Evolutionary conservation across 2,329 filamentous ascomycete genomes (phyloP), one percentile per base, ranked within the genome.

Genomic region (Pseudocercospora musae): DNA sequence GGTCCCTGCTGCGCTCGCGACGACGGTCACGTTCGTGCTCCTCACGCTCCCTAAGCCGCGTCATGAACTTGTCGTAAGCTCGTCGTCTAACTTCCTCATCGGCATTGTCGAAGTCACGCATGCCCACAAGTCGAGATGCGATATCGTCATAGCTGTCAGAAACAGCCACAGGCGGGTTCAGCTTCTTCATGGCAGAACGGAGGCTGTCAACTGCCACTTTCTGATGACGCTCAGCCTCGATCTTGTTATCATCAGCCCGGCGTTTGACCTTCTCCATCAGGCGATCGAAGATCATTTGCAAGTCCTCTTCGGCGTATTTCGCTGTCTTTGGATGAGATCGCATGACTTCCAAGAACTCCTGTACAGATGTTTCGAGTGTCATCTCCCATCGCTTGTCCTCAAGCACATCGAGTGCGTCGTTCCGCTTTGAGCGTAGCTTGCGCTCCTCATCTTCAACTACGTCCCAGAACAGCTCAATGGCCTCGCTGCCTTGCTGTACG

Each of bases 391-490:
- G 91, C 81, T 91, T 90, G 78, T 96, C 92, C 90, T 75, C 73
- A 20, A 75, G 63, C 13, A 74, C 71, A 49, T 75, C 73, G 4
- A 75, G 63, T 23, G 70, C 72, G 44, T 67, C 64, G 42, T 72
- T 72, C 20, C 72, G 69, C 59, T 71, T 70, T 4, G 69, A 68
- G 4, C 71, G 69, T 21, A 76, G 68, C 62, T 71, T 72, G 42
- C 90, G 87, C 73, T 99, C 94, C 76, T 98, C 92, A 75, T 96
- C 92, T 75, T 98, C 95, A 25, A 98, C 84, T 53, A 93, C 82
- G 75, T 99, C 95, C 92, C 94, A 97, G 80, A 99, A 98, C 6
- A 99, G 82, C 72, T 98, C 92, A 67, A 96, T 84, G 13, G 95
- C 91, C 4, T 68, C 71, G 60, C 70, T 73, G 15, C 74, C 74